Conservation (phyloP, 371 early-diverging fungal species). For the Lichtheimia hyalospora region DNA sequence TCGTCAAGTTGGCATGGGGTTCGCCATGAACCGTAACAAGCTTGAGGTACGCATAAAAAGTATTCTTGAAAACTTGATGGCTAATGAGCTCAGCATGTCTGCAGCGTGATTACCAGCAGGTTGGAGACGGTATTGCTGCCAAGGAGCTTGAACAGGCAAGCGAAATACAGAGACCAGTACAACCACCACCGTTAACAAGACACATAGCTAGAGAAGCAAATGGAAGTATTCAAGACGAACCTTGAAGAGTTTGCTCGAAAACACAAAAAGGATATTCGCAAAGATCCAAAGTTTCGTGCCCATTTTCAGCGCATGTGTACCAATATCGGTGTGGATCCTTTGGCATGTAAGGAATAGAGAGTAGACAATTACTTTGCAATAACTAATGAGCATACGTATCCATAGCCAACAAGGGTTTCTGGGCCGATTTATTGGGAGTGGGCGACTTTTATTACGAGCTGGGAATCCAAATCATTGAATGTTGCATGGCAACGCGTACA, state of each 20-base stretch:
- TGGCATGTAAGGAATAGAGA: constrained; percentile 69
- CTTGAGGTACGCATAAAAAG: constrained; percentile 21
- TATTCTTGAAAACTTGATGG: neutral
- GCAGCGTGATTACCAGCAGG: constrained; percentile 57
- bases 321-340: constrained; percentile 93
- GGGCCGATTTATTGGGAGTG: constrained; percentile 91
- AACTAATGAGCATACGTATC: neutral
- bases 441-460: constrained; percentile 98
- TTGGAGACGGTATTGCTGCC: constrained; percentile 56
- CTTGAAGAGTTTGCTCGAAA: constrained; percentile 85
- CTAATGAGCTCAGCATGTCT: neutral
- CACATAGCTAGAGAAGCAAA: constrained; percentile 67
- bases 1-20: constrained; percentile 38
- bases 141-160: constrained; percentile 56
- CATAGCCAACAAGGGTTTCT: constrained; percentile 90
- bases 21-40: constrained; percentile 25
- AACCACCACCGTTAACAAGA: neutral
- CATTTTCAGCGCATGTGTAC: constrained; percentile 94
- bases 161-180: neutral
- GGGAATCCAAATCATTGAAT: constrained; percentile 88
- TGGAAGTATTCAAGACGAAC: constrained; percentile 76
- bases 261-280: constrained; percentile 86
- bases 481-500: constrained; percentile 82
- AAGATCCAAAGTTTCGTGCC: constrained; percentile 84
- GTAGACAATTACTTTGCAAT: neutral